phyloP scores from a whole-genome alignment of 1,284 basidiomycete genomes.

The Ustilago cynodontis region DNA sequence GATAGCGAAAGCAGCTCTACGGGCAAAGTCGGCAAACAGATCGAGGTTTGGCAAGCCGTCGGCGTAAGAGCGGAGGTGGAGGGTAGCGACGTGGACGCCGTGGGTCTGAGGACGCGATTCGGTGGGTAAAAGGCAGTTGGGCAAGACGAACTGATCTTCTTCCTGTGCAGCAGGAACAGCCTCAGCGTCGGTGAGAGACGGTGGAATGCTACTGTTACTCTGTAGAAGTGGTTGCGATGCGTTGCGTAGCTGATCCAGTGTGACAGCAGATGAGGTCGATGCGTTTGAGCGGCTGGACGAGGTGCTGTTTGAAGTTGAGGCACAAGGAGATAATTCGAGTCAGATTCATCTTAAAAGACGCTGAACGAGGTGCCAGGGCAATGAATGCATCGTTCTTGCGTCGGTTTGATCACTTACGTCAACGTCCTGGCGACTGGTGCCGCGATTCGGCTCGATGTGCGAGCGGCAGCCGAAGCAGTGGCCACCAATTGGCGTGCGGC shows the following conservation, averaged over 20 bases:
- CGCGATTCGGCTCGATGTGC: conserved; percentile 8
- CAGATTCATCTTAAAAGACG: not conserved
- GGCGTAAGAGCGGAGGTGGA: conserved; percentile 84
- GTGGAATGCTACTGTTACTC: not conserved
- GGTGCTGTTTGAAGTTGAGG: conserved; percentile 14
- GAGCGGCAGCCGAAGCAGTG: conserved; percentile 21
- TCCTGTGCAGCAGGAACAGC: not conserved
- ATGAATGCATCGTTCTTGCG: not conserved
- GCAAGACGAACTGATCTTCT: conserved; percentile 44
- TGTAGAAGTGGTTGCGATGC: not conserved
- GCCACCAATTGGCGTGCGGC: conserved; percentile 19
- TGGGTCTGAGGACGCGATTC: conserved; percentile 72
- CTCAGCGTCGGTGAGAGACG: not conserved
- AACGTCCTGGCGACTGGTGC: conserved; percentile 22
- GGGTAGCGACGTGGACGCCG: conserved; percentile 81
- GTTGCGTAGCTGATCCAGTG: conserved; percentile 33
- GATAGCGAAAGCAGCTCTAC: conserved; percentile 84
- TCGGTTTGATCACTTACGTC: conserved; percentile 19
- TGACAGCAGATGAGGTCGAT: conserved; percentile 35
- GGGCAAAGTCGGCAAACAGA: conserved; percentile 85
- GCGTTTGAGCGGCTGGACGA: conserved; percentile 27
- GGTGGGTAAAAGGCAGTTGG: conserved; percentile 44
- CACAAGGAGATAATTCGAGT: not conserved
- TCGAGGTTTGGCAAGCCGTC: conserved; percentile 75
- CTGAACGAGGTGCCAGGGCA: not conserved